These are phyloP conservation scores for Phytopythium delawarense DNA, from an alignment of 352 stramenopile genomes.

Conservation along the genomic window DNA sequence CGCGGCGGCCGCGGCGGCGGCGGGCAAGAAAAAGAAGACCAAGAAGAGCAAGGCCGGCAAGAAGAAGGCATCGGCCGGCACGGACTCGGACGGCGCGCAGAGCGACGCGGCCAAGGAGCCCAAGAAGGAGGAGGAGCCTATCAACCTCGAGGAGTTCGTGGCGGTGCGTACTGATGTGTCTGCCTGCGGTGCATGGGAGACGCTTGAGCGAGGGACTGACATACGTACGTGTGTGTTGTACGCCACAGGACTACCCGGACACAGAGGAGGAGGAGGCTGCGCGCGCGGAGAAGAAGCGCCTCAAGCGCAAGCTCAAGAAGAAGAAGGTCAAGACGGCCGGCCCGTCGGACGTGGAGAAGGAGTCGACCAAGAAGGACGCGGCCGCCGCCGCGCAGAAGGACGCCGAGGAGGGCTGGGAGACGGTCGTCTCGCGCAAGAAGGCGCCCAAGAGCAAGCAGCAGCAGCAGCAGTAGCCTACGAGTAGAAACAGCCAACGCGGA, in stretches of 20 bases:
- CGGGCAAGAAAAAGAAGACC: conserved; percentile 53
- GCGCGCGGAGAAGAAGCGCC: conserved; percentile 73
- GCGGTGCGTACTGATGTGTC: conserved; percentile 4
- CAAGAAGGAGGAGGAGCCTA: conserved; percentile 27
- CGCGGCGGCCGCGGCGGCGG: conserved; percentile 35
- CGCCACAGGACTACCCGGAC: conserved; percentile 51
- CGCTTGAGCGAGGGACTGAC: not conserved
- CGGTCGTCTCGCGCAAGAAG: conserved; percentile 68
- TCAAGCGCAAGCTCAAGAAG: conserved; percentile 82
- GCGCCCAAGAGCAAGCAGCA: conserved; percentile 51
- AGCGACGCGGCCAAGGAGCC: conserved; percentile 16
- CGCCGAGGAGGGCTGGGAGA: conserved; percentile 75
- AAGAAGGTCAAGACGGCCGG: conserved; percentile 58
- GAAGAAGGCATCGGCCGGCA: conserved; percentile 13
- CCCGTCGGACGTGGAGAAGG: conserved; percentile 32
- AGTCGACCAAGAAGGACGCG: conserved; percentile 45
- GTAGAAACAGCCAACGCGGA: not conserved
- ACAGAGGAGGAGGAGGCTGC: conserved; percentile 78
- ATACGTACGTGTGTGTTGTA: not conserved
- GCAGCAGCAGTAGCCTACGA: conserved; percentile 11
- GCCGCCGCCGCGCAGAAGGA: conserved; percentile 53
- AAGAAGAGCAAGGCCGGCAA: conserved; percentile 49
- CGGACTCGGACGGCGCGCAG: conserved; percentile 3
- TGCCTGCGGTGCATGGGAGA: not conserved
- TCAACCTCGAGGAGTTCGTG: conserved; percentile 75